Percentiles rank a stretch among this genome's conserved stretches.
phyloP scores from a whole-genome alignment of 768 basidiomycete genomes.

The Collybiopsis luxurians region DNA sequence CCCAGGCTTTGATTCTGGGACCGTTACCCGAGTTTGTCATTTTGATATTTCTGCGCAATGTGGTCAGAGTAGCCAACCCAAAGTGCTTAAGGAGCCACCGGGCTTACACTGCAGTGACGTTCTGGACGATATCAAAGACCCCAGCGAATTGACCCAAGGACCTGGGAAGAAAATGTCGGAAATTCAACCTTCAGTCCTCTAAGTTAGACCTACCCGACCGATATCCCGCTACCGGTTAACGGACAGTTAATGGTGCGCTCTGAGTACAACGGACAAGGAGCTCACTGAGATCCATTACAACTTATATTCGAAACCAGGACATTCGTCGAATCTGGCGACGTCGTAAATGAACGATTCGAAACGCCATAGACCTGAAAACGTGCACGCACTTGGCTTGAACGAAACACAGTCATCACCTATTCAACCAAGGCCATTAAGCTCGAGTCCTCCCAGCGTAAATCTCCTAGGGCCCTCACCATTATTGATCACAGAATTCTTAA shows the following conservation, averaged over 20 bases:
- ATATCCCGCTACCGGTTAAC: slow-evolving; percentile 43
- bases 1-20: slow-evolving; percentile 68
- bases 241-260: background rate
- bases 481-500: slow-evolving; percentile 47
- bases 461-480: slow-evolving; percentile 41
- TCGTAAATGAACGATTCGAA: background rate
- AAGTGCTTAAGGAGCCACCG: too few species aligned
- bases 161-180: slow-evolving; percentile 23
- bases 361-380: background rate
- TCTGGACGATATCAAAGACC: slow-evolving; percentile 58
- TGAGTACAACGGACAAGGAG: background rate
- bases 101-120: slow-evolving; percentile 48
- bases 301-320: slow-evolving; percentile 53
- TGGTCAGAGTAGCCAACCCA: background rate
- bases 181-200: background rate
- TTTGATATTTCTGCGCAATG: slow-evolving; percentile 52
- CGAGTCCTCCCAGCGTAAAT: too few species aligned
- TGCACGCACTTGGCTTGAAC: slow-evolving; percentile 46
- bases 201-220: slow-evolving; percentile 35
- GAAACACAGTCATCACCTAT: slow-evolving; percentile 57
- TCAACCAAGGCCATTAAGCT: too few species aligned
- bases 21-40: slow-evolving; percentile 67
- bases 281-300: slow-evolving; percentile 60
- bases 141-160: slow-evolving; percentile 56
- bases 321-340: slow-evolving; percentile 46